Percentiles rank a stretch among this genome's conserved stretches.
phyloP scores from a whole-genome alignment of 139 green algal genomes.

The Chlorella ohadii region DNA sequence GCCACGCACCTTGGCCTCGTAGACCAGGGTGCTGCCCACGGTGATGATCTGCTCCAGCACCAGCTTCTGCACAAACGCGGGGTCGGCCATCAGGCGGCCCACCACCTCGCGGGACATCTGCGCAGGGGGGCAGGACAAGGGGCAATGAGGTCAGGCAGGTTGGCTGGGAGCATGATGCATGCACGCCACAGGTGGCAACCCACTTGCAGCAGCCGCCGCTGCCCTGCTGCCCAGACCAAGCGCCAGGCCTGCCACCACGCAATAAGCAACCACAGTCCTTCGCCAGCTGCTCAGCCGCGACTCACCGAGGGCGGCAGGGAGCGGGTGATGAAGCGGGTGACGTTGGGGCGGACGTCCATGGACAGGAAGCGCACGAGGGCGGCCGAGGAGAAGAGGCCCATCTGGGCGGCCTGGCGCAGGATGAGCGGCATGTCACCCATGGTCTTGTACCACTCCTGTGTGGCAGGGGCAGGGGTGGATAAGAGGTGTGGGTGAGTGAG shows the following conservation, averaged over 20 bases:
- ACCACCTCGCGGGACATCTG: slow-evolving; percentile 89
- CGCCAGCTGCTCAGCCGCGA: neutral
- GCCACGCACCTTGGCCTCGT: slow-evolving; percentile 69
- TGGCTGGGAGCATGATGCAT: neutral
- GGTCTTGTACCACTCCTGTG: slow-evolving; percentile 89
- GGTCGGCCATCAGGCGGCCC: slow-evolving; percentile 96
- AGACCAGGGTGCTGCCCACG: slow-evolving; percentile 68
- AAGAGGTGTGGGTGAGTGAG: neutral
- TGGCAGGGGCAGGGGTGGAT: too few species aligned
- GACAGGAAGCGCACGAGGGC: slow-evolving; percentile 94
- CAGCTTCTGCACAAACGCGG: slow-evolving; percentile 96
- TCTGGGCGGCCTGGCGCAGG: slow-evolving; percentile 88
- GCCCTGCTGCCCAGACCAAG: too few species aligned
- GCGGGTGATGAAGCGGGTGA: slow-evolving; percentile 87
- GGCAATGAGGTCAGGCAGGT: neutral
- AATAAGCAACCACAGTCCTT: too few species aligned
- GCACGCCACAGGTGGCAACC: neutral
- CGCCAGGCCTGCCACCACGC: too few species aligned
- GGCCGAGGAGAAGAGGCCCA: slow-evolving; percentile 93
- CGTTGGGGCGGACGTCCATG: slow-evolving; percentile 90
- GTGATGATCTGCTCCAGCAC: slow-evolving; percentile 89
- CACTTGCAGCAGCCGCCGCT: too few species aligned
- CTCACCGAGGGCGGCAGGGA: slow-evolving; percentile 74
- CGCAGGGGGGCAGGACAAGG: neutral
- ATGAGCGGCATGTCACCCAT: slow-evolving; percentile 88